Evolutionary conservation across 768 basidiomycete genomes (phyloP).

Genomic region (Clavaria fumosa): DNA sequence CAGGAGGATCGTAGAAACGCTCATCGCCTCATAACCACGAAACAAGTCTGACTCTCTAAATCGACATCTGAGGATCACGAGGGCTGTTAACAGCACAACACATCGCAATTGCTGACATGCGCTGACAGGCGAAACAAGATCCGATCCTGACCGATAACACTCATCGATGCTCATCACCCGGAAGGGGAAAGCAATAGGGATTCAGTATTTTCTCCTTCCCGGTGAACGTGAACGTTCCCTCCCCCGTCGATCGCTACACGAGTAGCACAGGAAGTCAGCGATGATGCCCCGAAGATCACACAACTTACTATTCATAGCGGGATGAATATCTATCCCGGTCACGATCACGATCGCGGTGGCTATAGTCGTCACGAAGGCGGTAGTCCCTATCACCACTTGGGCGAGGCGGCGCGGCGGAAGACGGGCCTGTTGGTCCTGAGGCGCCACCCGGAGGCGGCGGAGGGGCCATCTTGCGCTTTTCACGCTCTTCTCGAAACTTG

Average conservation of each 20-base stretch:
- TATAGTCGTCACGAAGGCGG: slow-evolving; percentile 43
- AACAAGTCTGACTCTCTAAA: no score
- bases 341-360: slow-evolving; percentile 47
- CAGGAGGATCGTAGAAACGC: no score
- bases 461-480: slow-evolving; percentile 55
- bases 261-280: no score
- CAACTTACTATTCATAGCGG: slow-evolving; percentile 53
- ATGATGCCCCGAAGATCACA: no score
- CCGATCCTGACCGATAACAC: no score
- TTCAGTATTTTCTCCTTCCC: slow-evolving; percentile 44
- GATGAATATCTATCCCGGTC: slow-evolving; percentile 55
- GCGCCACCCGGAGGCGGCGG: slow-evolving; percentile 25
- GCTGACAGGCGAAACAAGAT: no score
- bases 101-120: no score
- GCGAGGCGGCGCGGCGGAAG: slow-evolving; percentile 28
- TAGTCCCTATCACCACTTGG: slow-evolving; percentile 29
- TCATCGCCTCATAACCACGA: no score
- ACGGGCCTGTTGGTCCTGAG: slow-evolving; percentile 17
- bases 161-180: no score
- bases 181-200: no score
- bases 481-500: slow-evolving; percentile 84
- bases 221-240: slow-evolving; percentile 64
- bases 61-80: no score
- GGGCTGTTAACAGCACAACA: no score
- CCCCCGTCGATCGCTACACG: slow-evolving; percentile 50